These are phyloP conservation scores for Endoconidiophora laricicola DNA, from an alignment of 2,329 filamentous ascomycete species.

Conservation along the genomic window DNA sequence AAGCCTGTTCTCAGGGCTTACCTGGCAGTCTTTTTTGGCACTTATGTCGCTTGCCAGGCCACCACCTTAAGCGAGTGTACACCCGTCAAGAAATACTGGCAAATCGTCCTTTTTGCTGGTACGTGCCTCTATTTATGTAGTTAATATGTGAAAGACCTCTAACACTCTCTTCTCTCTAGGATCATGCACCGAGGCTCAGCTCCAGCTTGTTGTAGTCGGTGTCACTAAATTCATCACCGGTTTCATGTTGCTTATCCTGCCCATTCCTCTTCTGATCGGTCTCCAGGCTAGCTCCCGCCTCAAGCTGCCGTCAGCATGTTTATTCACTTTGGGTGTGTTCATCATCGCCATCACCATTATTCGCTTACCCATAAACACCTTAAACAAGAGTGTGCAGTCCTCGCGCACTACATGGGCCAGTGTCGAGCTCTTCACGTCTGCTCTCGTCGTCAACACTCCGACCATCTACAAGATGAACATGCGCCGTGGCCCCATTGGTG, in stretches of 20 bases:
- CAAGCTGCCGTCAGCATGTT: constrained; percentile 19
- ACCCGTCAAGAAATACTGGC: constrained; percentile 39
- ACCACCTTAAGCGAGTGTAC: constrained; percentile 22
- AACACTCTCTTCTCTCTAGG: constrained; percentile 12
- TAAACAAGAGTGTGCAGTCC: constrained; percentile 20
- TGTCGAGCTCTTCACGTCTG: constrained; percentile 21
- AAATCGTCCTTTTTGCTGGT: constrained; percentile 28
- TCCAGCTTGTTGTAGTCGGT: constrained; percentile 21
- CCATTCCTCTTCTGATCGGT: constrained; percentile 10
- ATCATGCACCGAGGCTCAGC: constrained; percentile 18
- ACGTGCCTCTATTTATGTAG: constrained; percentile 6
- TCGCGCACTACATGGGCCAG: constrained; percentile 24
- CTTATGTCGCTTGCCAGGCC: constrained; percentile 20
- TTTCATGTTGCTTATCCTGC: constrained; percentile 10
- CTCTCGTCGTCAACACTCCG: constrained; percentile 23
- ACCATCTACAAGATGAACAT: constrained; percentile 18
- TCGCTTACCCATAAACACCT: constrained; percentile 23
- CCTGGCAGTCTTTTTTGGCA: constrained; percentile 18
- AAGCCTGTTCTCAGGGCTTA: constrained; percentile 17
- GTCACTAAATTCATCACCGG: constrained; percentile 17
- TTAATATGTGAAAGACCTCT: background rate
- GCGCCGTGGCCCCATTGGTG: background rate
- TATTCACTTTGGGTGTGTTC: constrained; percentile 24
- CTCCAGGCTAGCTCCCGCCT: constrained; percentile 18
- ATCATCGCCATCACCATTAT: constrained; percentile 25